Conservation (phyloP, 352 stramenopile species). For the Phytopythium litorale region DNA sequence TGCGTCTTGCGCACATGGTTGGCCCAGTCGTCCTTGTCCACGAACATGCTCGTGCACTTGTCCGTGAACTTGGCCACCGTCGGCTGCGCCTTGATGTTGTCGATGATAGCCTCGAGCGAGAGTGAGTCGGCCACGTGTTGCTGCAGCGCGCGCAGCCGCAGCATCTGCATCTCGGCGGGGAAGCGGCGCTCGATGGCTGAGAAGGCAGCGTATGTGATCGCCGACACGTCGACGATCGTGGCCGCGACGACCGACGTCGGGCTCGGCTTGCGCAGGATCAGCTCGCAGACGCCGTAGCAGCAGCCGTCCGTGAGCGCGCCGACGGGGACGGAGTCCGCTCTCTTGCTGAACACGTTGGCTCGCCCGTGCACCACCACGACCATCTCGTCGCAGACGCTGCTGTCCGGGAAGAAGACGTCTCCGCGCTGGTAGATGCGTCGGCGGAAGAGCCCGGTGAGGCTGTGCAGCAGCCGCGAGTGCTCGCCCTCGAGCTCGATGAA, state of each 20-base stretch:
- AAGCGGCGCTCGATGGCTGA: slow-evolving; percentile 42
- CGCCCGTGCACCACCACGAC: slow-evolving; percentile 59
- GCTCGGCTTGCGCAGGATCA: slow-evolving; percentile 58
- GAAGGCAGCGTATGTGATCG: slow-evolving; percentile 48
- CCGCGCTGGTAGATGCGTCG: slow-evolving; percentile 61
- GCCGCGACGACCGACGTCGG: slow-evolving; percentile 43
- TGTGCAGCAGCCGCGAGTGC: slow-evolving; percentile 34
- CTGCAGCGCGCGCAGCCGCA: slow-evolving; percentile 36
- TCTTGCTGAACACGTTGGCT: slow-evolving; percentile 57
- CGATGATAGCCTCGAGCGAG: slow-evolving; percentile 41
- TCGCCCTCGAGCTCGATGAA: slow-evolving; percentile 59
- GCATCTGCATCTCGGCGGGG: slow-evolving; percentile 29
- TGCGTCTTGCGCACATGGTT: slow-evolving; percentile 51
- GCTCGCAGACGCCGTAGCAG: slow-evolving; percentile 60
- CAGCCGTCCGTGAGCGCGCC: slow-evolving; percentile 48
- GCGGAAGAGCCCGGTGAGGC: slow-evolving; percentile 70
- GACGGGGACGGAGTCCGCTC: slow-evolving; percentile 30
- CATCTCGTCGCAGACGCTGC: slow-evolving; percentile 64
- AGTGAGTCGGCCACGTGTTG: slow-evolving; percentile 44
- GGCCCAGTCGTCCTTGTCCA: slow-evolving; percentile 37
- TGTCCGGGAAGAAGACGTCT: slow-evolving; percentile 53
- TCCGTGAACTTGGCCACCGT: slow-evolving; percentile 46
- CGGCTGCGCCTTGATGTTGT: slow-evolving; percentile 40
- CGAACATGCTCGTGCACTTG: slow-evolving; percentile 58
- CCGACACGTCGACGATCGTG: slow-evolving; percentile 48